Conservation (phyloP, 169 alveolate species). For the Amoebophrya sp. region DNA sequence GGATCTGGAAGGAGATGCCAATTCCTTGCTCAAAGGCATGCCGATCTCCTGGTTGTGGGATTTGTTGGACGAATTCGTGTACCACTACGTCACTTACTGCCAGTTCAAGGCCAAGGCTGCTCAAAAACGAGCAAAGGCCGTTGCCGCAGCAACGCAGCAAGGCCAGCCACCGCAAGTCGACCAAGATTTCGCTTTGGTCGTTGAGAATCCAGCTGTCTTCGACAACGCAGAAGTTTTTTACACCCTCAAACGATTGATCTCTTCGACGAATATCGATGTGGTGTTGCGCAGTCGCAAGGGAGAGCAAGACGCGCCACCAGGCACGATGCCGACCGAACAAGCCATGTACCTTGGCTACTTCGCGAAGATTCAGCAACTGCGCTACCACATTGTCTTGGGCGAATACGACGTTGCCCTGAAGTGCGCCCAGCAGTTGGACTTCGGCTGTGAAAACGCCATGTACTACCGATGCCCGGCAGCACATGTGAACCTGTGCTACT, state of each 20-base stretch:
- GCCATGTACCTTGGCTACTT: neutral
- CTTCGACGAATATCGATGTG: neutral
- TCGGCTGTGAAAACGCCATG: neutral
- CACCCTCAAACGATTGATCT: neutral
- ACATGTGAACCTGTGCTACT: neutral
- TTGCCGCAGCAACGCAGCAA: neutral
- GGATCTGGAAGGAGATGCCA: neutral
- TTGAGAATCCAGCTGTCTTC: neutral
- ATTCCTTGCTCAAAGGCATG: neutral
- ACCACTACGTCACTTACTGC: constrained; percentile 16
- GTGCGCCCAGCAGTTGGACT: neutral
- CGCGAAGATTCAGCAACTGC: constrained; percentile 9
- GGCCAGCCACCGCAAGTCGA: neutral
- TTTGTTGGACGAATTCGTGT: neutral
- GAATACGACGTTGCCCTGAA: neutral
- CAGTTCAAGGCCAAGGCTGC: neutral
- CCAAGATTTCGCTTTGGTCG: neutral
- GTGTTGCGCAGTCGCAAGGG: neutral
- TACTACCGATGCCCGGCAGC: constrained; percentile 13
- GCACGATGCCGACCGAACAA: neutral
- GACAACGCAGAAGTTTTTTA: neutral
- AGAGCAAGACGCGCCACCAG: neutral
- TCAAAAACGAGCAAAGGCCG: neutral
- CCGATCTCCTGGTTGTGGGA: constrained; percentile 1
- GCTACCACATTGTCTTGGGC: neutral